Conservation (phyloP, 139 green algal genomes). For the Astrephomene gubernaculifera region DNA sequence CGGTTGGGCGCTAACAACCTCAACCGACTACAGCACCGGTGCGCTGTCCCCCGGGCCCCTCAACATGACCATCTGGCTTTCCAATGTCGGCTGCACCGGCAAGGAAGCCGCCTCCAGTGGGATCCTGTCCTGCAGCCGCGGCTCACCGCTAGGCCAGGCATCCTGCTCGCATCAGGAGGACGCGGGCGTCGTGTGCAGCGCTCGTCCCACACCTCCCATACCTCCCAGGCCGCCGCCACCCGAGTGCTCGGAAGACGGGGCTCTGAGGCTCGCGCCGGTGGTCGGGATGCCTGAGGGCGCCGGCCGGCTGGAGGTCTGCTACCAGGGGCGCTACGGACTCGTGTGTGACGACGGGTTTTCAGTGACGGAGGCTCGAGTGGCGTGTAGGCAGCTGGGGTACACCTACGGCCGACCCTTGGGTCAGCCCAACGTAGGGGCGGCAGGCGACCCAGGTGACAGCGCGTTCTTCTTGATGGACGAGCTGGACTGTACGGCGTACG, state of each 20-base stretch:
- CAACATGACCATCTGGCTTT: conserved; percentile 36
- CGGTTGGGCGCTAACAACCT: not conserved
- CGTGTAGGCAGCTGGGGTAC: conserved; percentile 39
- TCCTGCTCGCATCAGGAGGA: conserved; percentile 30
- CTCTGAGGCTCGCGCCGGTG: conserved; percentile 5
- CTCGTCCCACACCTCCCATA: not conserved
- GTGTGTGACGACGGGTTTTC: conserved; percentile 26
- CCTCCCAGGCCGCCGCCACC: conserved; percentile 24
- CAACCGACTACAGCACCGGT: not conserved
- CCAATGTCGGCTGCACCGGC: not conserved
- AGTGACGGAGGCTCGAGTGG: conserved; percentile 10
- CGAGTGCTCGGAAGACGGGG: conserved; percentile 17
- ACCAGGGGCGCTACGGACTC: conserved; percentile 11
- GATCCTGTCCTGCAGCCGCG: not conserved
- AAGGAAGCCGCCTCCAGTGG: not conserved
- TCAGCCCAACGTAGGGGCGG: not conserved
- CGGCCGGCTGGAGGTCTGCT: conserved; percentile 38
- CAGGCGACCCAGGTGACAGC: not conserved
- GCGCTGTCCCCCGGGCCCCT: not conserved
- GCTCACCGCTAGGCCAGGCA: not conserved
- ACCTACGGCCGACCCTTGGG: conserved; percentile 5
- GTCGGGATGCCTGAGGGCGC: not conserved
- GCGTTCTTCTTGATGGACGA: conserved; percentile 19
- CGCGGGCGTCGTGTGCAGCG: conserved; percentile 13
- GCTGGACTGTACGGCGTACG: conserved; percentile 6